phyloP scores from a whole-genome alignment of 257 asterid genomes.

The Solanum appendiculatum region DNA sequence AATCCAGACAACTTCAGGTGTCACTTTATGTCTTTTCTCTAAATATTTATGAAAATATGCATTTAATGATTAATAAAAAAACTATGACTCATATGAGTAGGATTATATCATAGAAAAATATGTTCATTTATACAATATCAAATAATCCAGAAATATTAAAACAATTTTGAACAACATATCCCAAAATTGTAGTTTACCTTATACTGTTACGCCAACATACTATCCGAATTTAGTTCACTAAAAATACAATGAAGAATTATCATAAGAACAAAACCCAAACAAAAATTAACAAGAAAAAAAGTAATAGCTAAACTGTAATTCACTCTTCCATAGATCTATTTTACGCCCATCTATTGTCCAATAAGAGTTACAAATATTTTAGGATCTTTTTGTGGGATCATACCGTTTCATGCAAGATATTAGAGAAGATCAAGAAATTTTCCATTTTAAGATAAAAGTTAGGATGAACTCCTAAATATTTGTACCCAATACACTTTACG shows the following conservation, averaged over 20 bases:
- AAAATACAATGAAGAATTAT: neutral
- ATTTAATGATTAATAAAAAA: too few relatives aligned
- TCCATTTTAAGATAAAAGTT: neutral
- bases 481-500: neutral
- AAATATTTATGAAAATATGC: too few relatives aligned
- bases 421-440: neutral
- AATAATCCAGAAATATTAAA: neutral
- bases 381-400: neutral
- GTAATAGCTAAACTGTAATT: neutral
- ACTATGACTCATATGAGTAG: too few relatives aligned
- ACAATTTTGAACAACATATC: neutral
- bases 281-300: neutral
- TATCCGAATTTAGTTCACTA: neutral
- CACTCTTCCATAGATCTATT: neutral
- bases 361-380: neutral
- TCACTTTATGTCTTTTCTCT: too few relatives aligned
- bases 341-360: too few relatives aligned
- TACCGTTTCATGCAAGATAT: neutral
- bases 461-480: neutral
- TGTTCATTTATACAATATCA: neutral
- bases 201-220: neutral
- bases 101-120: too few relatives aligned
- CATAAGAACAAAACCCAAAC: neutral
- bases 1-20: too few relatives aligned
- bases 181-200: neutral